These are phyloP conservation scores for Ogataea henricii DNA, from an alignment of 805 yeast species.

Conservation along the genomic window DNA sequence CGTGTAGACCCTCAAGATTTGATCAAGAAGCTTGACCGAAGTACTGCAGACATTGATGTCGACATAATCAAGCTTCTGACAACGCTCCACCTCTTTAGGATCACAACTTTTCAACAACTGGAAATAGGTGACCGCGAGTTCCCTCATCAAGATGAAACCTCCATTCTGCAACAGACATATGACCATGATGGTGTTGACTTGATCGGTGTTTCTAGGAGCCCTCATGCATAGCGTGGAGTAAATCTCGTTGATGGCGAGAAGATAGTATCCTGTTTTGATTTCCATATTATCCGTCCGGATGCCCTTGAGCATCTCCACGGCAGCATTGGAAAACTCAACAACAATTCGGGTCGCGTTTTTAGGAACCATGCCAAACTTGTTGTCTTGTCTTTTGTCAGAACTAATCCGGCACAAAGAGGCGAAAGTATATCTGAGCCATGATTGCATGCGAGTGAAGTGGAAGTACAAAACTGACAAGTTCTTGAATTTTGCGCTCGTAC, in stretches of 20 bases:
- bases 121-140: constrained; percentile 27
- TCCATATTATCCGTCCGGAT: constrained; percentile 25
- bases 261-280: constrained; percentile 28
- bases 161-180: constrained; percentile 54
- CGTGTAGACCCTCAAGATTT: constrained; percentile 45
- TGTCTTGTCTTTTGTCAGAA: constrained; percentile 48
- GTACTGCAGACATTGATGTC: constrained; percentile 31
- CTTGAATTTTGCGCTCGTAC: constrained; percentile 60
- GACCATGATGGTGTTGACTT: constrained; percentile 42
- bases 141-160: constrained; percentile 42
- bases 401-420: constrained; percentile 32
- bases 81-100: constrained; percentile 19
- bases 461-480: constrained; percentile 60
- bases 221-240: constrained; percentile 27
- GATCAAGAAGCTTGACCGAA: constrained; percentile 24
- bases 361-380: constrained; percentile 27
- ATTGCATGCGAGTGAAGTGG: constrained; percentile 50
- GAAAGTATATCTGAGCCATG: constrained; percentile 37
- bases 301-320: constrained; percentile 19
- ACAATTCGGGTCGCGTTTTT: constrained; percentile 31
- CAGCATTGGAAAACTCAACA: constrained; percentile 25
- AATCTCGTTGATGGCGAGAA: constrained; percentile 30
- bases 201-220: constrained; percentile 26
- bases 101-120: constrained; percentile 25
- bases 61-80: constrained; percentile 23